A percentile compares a stretch with the other conserved stretches of the same genome.
Evolutionary conservation across 1,284 basidiomycete species (phyloP).

Genomic region (Pascua sp.): DNA sequence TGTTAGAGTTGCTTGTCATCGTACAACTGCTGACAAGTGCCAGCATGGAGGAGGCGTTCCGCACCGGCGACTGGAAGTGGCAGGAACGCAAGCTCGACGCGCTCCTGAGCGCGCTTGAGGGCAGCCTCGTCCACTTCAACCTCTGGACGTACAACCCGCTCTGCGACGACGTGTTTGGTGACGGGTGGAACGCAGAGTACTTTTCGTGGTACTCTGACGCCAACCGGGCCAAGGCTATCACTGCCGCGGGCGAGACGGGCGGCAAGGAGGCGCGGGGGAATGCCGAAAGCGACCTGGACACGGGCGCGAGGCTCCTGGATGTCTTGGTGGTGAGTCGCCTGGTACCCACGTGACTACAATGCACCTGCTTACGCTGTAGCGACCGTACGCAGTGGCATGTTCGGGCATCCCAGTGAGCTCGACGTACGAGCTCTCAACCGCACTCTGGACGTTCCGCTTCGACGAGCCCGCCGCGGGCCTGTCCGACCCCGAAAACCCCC

Average conservation of each 20-base stretch:
- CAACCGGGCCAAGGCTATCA: slow-evolving; percentile 43
- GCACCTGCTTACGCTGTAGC: slow-evolving; percentile 23
- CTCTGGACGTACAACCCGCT: slow-evolving; percentile 93
- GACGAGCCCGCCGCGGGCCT: slow-evolving; percentile 18
- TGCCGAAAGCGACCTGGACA: slow-evolving; percentile 65
- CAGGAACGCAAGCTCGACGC: slow-evolving; percentile 86
- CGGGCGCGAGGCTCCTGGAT: slow-evolving; percentile 72
- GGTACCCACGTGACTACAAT: not conserved
- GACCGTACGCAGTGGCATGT: slow-evolving; percentile 47
- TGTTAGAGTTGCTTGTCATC: not conserved
- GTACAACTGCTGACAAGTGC: slow-evolving; percentile 2
- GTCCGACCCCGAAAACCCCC: slow-evolving; percentile 35
- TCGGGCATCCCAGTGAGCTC: slow-evolving; percentile 38
- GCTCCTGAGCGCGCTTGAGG: slow-evolving; percentile 71
- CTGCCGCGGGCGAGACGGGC: slow-evolving; percentile 33
- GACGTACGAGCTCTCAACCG: slow-evolving; percentile 28
- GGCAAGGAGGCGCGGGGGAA: slow-evolving; percentile 15
- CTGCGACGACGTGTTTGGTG: slow-evolving; percentile 74
- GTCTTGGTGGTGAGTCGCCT: slow-evolving; percentile 59
- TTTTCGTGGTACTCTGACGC: slow-evolving; percentile 83
- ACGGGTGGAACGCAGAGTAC: slow-evolving; percentile 94
- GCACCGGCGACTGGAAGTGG: slow-evolving; percentile 70
- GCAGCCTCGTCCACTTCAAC: slow-evolving; percentile 69
- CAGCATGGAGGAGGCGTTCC: slow-evolving; percentile 68
- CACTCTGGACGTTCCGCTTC: slow-evolving; percentile 32